phyloP scores from a whole-genome alignment of 1,284 basidiomycete species.

The Anthracocystis panici-leucophaei region DNA sequence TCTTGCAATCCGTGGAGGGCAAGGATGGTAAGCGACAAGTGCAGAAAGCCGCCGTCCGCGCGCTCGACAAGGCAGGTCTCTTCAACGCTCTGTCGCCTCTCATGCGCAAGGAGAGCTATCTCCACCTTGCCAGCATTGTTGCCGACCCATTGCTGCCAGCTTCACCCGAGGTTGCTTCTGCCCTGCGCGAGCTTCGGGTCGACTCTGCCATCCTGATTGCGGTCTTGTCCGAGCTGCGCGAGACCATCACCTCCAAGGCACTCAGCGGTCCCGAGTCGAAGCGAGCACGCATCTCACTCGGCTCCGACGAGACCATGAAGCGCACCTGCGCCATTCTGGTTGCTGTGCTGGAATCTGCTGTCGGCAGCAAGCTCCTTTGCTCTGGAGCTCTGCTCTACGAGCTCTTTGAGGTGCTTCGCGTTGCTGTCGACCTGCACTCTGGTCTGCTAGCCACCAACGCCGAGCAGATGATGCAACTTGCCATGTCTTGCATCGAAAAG shows the following conservation, averaged over 20 bases:
- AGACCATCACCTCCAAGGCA: constrained; percentile 71
- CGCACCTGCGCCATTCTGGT: constrained; percentile 53
- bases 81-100: constrained; percentile 74
- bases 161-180: constrained; percentile 41
- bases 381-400: constrained; percentile 80
- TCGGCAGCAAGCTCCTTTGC: constrained; percentile 76
- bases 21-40: constrained; percentile 31
- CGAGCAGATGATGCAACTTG: constrained; percentile 87
- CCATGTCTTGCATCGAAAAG: constrained; percentile 79
- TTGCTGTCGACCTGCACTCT: constrained; percentile 75
- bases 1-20: constrained; percentile 34
- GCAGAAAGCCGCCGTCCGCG: constrained; percentile 55
- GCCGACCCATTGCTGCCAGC: constrained; percentile 44
- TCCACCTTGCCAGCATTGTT: constrained; percentile 70
- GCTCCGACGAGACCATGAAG: constrained; percentile 46
- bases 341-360: constrained; percentile 79
- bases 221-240: constrained; percentile 75
- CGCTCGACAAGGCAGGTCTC: constrained; percentile 73
- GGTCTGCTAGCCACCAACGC: constrained; percentile 75
- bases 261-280: constrained; percentile 72
- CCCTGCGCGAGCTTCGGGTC: constrained; percentile 53
- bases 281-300: constrained; percentile 43
- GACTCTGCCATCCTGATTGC: constrained; percentile 73
- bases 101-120: constrained; percentile 75
- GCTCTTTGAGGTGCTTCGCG: constrained; percentile 81